Conservation (phyloP, 306 rosid species). For the Cyclanthera cordifolia region DNA sequence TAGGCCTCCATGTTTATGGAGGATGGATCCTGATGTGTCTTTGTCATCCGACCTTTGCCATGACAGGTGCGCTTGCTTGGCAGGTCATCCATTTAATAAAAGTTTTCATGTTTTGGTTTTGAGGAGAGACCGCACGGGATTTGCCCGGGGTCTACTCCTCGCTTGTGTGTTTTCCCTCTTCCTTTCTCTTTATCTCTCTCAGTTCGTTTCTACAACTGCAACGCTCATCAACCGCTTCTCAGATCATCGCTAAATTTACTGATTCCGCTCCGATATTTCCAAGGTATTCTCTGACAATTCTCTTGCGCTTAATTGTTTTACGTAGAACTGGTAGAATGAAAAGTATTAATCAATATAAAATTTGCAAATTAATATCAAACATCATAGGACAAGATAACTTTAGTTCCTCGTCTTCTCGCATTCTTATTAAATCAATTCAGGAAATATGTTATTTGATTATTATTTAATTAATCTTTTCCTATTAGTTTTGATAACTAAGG, state of each 20-base stretch:
- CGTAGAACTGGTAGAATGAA: no score
- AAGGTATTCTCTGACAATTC: background rate
- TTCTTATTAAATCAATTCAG: no score
- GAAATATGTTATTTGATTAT: no score
- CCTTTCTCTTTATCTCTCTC: background rate
- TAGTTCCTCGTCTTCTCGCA: no score
- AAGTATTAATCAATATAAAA: no score
- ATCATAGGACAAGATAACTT: background rate
- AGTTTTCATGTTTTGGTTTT: conserved; percentile 30
- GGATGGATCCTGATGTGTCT: conserved; percentile 20
- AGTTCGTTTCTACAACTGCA: background rate
- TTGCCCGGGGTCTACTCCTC: conserved; percentile 63
- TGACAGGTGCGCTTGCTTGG: conserved; percentile 98
- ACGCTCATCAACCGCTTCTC: background rate
- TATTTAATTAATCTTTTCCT: no score
- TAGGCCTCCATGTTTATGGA: background rate
- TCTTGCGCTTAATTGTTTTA: background rate
- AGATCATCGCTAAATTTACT: background rate
- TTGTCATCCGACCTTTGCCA: conserved; percentile 97
- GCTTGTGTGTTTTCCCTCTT: conserved; percentile 26
- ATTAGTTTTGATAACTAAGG: no score
- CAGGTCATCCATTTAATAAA: conserved; percentile 52
- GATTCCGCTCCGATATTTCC: background rate
- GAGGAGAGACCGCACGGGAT: conserved; percentile 64
- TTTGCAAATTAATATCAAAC: background rate